phyloP scores from a whole-genome alignment of 2,329 filamentous ascomycete species.

The Remersonia thermophila region DNA sequence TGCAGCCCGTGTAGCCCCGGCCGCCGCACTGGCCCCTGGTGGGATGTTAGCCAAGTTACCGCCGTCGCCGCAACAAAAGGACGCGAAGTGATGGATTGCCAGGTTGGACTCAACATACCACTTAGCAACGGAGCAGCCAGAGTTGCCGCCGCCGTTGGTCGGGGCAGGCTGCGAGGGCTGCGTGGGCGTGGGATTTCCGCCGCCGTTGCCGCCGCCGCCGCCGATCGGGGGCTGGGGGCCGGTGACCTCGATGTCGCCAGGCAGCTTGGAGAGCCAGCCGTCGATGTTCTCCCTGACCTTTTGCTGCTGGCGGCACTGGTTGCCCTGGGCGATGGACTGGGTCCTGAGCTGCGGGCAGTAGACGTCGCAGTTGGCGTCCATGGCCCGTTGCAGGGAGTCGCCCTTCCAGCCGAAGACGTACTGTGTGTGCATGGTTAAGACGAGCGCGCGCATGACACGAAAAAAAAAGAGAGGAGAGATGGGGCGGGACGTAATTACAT shows the following conservation, averaged over 20 bases:
- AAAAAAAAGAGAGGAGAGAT: too few species aligned
- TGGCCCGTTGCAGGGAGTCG: conserved; percentile 11
- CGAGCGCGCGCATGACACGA: too few species aligned
- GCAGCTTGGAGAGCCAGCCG: conserved; percentile 6
- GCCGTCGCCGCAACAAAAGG: too few species aligned
- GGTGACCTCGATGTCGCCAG: conserved; percentile 3
- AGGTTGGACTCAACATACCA: conserved; percentile 5
- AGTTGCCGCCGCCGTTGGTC: conserved; percentile 2
- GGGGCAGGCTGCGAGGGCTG: background rate
- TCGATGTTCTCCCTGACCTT: conserved; percentile 10
- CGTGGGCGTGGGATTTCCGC: too few species aligned
- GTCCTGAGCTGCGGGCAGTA: conserved; percentile 4
- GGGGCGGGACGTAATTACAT: conserved; percentile 1
- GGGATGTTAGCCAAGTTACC: too few species aligned
- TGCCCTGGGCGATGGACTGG: conserved; percentile 6
- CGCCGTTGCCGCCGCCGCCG: background rate
- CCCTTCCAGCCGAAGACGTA: conserved; percentile 15
- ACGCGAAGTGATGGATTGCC: too few species aligned
- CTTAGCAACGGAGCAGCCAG: conserved; percentile 3
- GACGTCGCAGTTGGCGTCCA: conserved; percentile 13
- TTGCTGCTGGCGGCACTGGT: conserved; percentile 6
- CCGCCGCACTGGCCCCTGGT: conserved; percentile 11
- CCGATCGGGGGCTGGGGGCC: conserved; percentile 10
- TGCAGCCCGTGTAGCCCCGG: conserved; percentile 6
- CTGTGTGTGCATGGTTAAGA: too few species aligned